These are phyloP conservation scores for Venturia effusa DNA, from an alignment of 2,329 filamentous ascomycete species.

Conservation along the genomic window DNA sequence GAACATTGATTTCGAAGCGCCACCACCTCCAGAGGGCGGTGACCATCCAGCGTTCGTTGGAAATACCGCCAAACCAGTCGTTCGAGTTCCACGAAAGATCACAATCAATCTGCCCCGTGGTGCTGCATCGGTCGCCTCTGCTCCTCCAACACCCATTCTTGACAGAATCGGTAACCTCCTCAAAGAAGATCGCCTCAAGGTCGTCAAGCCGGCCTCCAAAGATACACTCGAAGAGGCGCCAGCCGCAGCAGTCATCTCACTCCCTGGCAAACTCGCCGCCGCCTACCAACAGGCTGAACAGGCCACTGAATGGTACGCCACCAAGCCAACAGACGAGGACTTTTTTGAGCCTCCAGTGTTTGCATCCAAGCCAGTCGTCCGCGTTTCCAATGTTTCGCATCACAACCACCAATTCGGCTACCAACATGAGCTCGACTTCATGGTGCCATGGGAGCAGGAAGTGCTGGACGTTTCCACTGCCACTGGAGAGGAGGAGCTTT, in stretches of 20 bases:
- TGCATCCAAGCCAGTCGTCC: constrained; percentile 5
- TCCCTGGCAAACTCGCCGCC: background rate
- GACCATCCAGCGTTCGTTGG: background rate
- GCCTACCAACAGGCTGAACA: background rate
- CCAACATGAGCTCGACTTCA: background rate
- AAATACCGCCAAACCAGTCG: background rate
- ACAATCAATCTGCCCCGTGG: constrained; percentile 1
- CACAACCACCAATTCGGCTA: constrained; percentile 9
- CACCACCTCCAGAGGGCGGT: background rate
- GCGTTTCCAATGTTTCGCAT: background rate
- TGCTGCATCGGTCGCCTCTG: background rate
- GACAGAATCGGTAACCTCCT: background rate
- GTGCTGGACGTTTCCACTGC: background rate
- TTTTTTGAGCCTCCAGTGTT: constrained; percentile 7
- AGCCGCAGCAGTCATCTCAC: background rate
- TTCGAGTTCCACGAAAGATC: background rate
- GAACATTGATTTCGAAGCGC: background rate
- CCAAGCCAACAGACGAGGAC: constrained; percentile 5
- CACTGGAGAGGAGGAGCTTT: background rate
- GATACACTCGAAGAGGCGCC: background rate
- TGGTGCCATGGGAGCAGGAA: background rate
- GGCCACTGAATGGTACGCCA: background rate
- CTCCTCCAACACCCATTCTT: background rate
- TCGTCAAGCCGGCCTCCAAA: constrained; percentile 1
- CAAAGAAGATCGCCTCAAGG: background rate